Evolutionary conservation across 208 protist genomes (phyloP), one percentile per base, ranked within the genome.

Genomic region (Acanthamoeba royreba): DNA sequence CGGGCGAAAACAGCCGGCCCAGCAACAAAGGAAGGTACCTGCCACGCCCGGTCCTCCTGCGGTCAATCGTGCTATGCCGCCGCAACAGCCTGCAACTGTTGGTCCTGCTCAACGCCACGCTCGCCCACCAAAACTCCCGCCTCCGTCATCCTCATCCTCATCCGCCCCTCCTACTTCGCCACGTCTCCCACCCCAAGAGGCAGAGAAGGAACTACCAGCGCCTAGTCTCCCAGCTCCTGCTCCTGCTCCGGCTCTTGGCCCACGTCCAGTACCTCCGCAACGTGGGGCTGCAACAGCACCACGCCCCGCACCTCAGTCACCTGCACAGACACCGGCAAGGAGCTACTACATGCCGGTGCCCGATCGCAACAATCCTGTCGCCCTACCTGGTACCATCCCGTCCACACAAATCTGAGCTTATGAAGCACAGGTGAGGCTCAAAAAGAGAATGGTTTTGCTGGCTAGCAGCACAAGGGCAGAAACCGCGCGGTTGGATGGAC

Each of bases 341-440:
- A 81, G 69, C 69, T 89, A 89, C 53, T 89, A 89, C 53, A 89
- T 89, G 81, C 81, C 81, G 28, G 81, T 89, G 47, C 81, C 81
- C 11, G 53, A 55, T 33, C 46, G 46, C n/a, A 89, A 89, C 81
- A 89, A 89, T 53, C 69, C 69, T 1, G 69, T 81, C 40, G 69
- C 69, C 4, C 33, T 81, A 42, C 69, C 69, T 81, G 35, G 69
- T 81, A 81, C 38, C 33, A 31, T 72, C 1, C 31, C 31, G 8
- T 43, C 25, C 38, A 19, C 7, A 11, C n/a, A n/a, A n/a, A n/a
- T n/a, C n/a, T n/a, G n/a, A n/a, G n/a, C n/a, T n/a, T n/a, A n/a
- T n/a, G n/a, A n/a, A n/a, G n/a, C n/a, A n/a, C n/a, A n/a, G n/a
- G n/a, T n/a, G n/a, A n/a, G n/a, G 66, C n/a, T n/a, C n/a, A n/a